These are phyloP conservation scores for Aureobasidium sp. DNA, from an alignment of 2,329 filamentous ascomycete species.

Conservation along the genomic window DNA sequence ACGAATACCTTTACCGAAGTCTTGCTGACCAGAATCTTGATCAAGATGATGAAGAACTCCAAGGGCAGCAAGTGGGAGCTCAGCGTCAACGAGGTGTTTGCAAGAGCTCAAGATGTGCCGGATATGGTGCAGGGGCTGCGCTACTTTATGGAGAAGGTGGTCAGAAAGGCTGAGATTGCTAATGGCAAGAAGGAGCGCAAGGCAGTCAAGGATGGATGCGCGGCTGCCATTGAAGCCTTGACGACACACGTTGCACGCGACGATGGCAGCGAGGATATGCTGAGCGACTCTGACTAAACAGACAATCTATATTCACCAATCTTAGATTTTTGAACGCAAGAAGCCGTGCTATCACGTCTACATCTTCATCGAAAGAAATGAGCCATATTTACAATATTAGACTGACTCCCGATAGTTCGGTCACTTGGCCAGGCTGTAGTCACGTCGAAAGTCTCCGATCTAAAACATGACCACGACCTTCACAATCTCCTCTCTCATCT, in stretches of 20 bases:
- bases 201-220: conserved; percentile 41
- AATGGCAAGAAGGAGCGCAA: conserved; percentile 46
- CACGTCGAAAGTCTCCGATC: too few relatives aligned
- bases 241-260: conserved; percentile 15
- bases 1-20: conserved; percentile 74
- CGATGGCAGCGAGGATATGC: conserved; percentile 6
- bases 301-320: too few relatives aligned
- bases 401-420: too few relatives aligned
- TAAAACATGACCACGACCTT: too few relatives aligned
- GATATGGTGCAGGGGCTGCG: conserved; percentile 67
- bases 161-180: conserved; percentile 56
- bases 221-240: conserved; percentile 23
- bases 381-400: too few relatives aligned
- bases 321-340: too few relatives aligned
- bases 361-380: too few relatives aligned
- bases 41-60: conserved; percentile 38
- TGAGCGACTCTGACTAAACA: conserved; percentile 12
- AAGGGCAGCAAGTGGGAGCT: conserved; percentile 47
- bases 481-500: too few relatives aligned
- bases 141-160: conserved; percentile 70
- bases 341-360: too few relatives aligned
- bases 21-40: conserved; percentile 67
- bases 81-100: conserved; percentile 59
- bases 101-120: conserved; percentile 55
- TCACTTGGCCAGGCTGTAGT: too few relatives aligned